Evolutionary conservation across 345 rosid genomes (phyloP).

Genomic region (Durio zibethinus): DNA sequence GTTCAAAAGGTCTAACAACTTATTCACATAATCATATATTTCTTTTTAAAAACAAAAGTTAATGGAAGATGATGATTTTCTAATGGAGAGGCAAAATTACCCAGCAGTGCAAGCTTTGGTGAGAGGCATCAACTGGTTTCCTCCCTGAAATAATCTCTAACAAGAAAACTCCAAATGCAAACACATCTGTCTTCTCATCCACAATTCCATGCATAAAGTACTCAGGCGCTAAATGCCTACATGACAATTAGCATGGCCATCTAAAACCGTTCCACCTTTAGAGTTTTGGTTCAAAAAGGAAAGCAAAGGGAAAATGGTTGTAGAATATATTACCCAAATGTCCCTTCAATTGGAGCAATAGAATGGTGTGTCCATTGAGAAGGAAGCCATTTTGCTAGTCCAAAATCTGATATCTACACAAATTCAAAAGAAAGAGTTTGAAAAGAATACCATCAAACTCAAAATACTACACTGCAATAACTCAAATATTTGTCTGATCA

Average conservation of each 20-base stretch:
- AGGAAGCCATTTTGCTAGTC: slow-evolving; percentile 97
- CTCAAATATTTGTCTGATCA: neutral
- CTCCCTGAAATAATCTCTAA: slow-evolving; percentile 86
- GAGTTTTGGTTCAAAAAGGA: neutral
- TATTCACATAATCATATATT: neutral
- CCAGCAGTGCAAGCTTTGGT: slow-evolving; percentile 90
- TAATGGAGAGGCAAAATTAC: slow-evolving; percentile 32
- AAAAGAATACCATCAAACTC: neutral
- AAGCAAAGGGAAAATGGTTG: neutral
- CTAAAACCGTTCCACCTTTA: neutral
- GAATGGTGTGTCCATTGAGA: slow-evolving; percentile 99
- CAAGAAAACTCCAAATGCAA: slow-evolving; percentile 90
- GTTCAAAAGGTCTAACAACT: neutral
- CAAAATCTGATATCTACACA: slow-evolving; percentile 84
- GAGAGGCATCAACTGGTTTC: slow-evolving; percentile 84
- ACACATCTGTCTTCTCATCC: slow-evolving; percentile 96
- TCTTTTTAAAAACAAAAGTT: neutral
- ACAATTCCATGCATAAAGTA: slow-evolving; percentile 95
- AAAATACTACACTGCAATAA: neutral
- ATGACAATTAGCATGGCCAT: neutral
- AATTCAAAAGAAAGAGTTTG: neutral
- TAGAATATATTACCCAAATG: slow-evolving; percentile 67
- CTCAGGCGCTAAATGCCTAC: slow-evolving; percentile 92
- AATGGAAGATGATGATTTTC: neutral
- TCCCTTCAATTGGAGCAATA: slow-evolving; percentile 96